These are phyloP conservation scores for Aspergillus ochraceus DNA, from an alignment of 2,329 filamentous ascomycete species.

Conservation along the genomic window DNA sequence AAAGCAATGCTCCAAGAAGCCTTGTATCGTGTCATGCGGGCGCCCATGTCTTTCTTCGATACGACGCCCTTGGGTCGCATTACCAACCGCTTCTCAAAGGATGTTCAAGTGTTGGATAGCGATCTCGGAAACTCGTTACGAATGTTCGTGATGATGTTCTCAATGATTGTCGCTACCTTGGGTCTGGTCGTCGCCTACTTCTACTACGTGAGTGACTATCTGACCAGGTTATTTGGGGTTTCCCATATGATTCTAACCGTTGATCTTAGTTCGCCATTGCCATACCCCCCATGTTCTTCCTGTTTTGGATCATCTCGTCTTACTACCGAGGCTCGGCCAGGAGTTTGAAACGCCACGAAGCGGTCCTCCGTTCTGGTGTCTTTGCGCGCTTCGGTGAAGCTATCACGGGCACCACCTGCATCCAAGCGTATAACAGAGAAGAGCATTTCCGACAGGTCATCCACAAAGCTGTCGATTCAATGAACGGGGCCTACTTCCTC, in stretches of 20 bases:
- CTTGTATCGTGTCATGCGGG: conserved; percentile 69
- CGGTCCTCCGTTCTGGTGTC: conserved; percentile 80
- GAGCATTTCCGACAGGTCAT: conserved; percentile 71
- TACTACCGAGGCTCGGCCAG: conserved; percentile 91
- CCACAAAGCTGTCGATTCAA: conserved; percentile 74
- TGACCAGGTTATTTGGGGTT: neutral
- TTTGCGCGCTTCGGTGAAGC: conserved; percentile 92
- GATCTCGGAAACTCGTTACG: conserved; percentile 83
- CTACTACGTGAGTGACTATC: conserved; percentile 59
- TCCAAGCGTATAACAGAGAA: conserved; percentile 84
- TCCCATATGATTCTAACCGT: conserved; percentile 1
- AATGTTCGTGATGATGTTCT: conserved; percentile 86
- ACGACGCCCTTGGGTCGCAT: conserved; percentile 94
- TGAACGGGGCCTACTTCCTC: conserved; percentile 92
- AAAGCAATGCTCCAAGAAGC: conserved; percentile 79
- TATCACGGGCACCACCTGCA: conserved; percentile 72
- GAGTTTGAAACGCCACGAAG: conserved; percentile 92
- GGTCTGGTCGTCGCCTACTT: conserved; percentile 93
- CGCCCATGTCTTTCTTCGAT: conserved; percentile 89
- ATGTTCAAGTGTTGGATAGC: conserved; percentile 97
- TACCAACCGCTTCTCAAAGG: conserved; percentile 92
- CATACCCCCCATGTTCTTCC: conserved; percentile 65
- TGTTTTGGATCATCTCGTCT: conserved; percentile 78
- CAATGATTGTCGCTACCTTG: conserved; percentile 80
- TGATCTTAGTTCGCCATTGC: conserved; percentile 63